phyloP scores from a whole-genome alignment of 768 basidiomycete species.

The Mycena chlorophos region DNA sequence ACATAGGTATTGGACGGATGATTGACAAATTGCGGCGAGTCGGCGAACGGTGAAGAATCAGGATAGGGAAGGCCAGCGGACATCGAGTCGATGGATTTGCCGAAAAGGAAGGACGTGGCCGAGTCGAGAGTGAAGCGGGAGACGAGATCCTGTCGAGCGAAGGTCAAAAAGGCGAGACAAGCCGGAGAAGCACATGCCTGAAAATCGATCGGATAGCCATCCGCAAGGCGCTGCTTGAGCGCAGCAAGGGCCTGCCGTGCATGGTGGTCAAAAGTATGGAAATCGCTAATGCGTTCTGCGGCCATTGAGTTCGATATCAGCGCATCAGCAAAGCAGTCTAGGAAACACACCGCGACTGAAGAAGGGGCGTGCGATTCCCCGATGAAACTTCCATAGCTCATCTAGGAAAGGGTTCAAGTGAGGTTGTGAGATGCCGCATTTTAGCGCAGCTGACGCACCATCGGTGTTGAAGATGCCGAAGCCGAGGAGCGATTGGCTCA shows the following conservation, averaged over 20 bases:
- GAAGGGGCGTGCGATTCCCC: slow-evolving; percentile 68
- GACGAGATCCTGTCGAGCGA: slow-evolving; percentile 40
- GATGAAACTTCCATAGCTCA: slow-evolving; percentile 73
- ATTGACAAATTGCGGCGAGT: slow-evolving; percentile 10
- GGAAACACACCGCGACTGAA: slow-evolving; percentile 44
- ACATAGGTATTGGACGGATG: slow-evolving; percentile 35
- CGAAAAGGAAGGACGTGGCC: slow-evolving; percentile 60
- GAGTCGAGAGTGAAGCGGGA: slow-evolving; percentile 61
- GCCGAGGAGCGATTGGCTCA: slow-evolving; percentile 6
- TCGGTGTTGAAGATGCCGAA: slow-evolving; percentile 56
- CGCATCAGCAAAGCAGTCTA: neutral
- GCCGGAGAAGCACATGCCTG: slow-evolving; percentile 41
- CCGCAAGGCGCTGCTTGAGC: slow-evolving; percentile 43
- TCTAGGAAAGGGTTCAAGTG: neutral
- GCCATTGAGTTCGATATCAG: neutral
- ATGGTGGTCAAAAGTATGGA: slow-evolving; percentile 61
- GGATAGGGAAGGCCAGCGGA: slow-evolving; percentile 52
- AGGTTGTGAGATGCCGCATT: neutral
- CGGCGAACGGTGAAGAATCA: slow-evolving; percentile 16
- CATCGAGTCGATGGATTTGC: slow-evolving; percentile 47
- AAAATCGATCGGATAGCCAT: slow-evolving; percentile 57
- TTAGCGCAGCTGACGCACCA: slow-evolving; percentile 32
- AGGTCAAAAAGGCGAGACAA: neutral
- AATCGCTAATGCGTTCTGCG: slow-evolving; percentile 56
- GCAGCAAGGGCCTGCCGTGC: slow-evolving; percentile 46